phyloP scores from a whole-genome alignment of 1,139 yeast genomes.

The Saccharomyces hybrid region DNA sequence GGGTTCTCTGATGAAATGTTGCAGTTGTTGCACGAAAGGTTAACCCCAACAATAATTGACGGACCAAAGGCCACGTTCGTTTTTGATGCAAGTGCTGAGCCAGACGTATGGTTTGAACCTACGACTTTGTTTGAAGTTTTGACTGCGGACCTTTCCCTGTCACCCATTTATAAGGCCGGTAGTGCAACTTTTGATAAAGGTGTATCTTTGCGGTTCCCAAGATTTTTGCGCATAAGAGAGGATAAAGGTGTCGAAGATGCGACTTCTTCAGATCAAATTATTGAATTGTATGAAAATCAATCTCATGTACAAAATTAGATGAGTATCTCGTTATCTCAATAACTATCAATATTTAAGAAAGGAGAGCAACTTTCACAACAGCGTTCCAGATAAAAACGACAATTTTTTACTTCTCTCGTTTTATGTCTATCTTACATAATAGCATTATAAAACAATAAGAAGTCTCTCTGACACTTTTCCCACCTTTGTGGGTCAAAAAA shows the following conservation, averaged over 20 bases:
- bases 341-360: background rate
- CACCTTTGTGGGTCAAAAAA: constrained; percentile 95
- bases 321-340: background rate
- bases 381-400: background rate
- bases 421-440: constrained; percentile 32
- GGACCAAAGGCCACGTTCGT: constrained; percentile 65
- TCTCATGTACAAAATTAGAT: constrained; percentile 31
- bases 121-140: constrained; percentile 78
- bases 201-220: constrained; percentile 82
- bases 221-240: constrained; percentile 78
- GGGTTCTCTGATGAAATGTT: constrained; percentile 89
- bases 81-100: constrained; percentile 65
- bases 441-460: constrained; percentile 58
- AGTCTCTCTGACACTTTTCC: constrained; percentile 88
- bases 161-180: constrained; percentile 92
- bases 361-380: background rate
- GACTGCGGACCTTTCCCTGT: constrained; percentile 87
- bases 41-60: constrained; percentile 61
- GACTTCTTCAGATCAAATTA: constrained; percentile 78
- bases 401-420: background rate
- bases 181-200: constrained; percentile 75
- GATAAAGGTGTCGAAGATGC: constrained; percentile 88
- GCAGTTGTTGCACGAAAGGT: constrained; percentile 47
- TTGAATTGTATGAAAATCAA: constrained; percentile 81
- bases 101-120: constrained; percentile 98